Percentiles rank a stretch among this genome's conserved stretches.
Conservation (phyloP, 495 filamentous ascomycete species). For the Annulohypoxylon maeteangense region DNA sequence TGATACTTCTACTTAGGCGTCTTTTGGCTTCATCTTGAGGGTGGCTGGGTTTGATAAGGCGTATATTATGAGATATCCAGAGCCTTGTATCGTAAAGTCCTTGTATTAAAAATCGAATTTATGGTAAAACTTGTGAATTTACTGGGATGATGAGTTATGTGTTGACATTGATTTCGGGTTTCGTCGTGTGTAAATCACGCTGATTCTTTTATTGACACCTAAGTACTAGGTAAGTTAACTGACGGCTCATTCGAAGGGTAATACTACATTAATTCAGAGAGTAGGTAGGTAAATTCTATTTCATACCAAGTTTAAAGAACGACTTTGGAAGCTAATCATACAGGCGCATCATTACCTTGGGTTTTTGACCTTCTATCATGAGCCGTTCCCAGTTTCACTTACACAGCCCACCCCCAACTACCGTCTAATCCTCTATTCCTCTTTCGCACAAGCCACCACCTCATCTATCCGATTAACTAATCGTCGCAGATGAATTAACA, state of each 20-base stretch:
- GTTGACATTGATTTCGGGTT: neutral
- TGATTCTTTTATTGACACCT: too few species aligned
- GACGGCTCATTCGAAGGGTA: neutral
- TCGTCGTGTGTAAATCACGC: neutral
- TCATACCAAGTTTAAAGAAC: neutral
- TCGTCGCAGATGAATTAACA: neutral
- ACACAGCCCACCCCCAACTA: neutral
- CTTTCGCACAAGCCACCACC: neutral
- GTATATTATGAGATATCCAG: conserved; percentile 5
- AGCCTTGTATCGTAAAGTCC: neutral
- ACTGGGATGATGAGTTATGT: neutral
- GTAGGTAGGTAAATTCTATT: neutral
- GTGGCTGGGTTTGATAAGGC: neutral
- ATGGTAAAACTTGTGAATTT: neutral
- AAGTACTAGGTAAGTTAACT: too few species aligned
- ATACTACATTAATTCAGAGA: neutral
- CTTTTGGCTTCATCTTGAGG: neutral
- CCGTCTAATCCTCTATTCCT: neutral
- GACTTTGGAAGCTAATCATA: neutral
- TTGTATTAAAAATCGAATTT: neutral
- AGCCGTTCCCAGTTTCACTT: neutral
- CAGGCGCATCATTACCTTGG: neutral
- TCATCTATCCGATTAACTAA: neutral
- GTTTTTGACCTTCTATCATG: neutral
- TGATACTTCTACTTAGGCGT: neutral